Percentiles rank a stretch among this genome's conserved stretches.
phyloP scores from a whole-genome alignment of 768 basidiomycete species.

The Kondoa malvinella region DNA sequence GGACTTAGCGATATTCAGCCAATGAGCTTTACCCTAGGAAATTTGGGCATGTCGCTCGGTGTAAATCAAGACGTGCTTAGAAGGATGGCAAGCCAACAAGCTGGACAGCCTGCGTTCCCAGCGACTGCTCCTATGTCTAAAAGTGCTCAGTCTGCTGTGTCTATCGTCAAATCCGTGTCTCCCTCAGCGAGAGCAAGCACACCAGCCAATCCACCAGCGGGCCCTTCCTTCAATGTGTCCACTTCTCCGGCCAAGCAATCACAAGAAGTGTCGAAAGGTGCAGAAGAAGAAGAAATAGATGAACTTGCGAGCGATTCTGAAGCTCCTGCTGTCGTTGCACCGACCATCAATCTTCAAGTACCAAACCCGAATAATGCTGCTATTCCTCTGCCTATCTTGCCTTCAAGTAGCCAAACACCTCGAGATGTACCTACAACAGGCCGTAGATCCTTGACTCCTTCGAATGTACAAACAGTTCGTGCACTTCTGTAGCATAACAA shows the following conservation, averaged over 20 bases:
- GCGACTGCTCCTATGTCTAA: not conserved
- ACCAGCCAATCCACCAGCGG: not conserved
- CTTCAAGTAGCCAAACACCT: not conserved
- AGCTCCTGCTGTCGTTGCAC: not conserved
- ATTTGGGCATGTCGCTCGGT: not conserved
- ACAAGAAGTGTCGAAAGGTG: not conserved
- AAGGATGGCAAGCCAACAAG: not conserved
- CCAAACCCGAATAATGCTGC: not conserved
- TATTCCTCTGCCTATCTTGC: not conserved
- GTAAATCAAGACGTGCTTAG: not conserved
- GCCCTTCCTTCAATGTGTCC: not conserved
- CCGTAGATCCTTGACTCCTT: too few relatives aligned
- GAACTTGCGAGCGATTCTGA: slow-evolving; percentile 1
- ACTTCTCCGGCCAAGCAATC: not conserved
- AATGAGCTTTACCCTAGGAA: not conserved
- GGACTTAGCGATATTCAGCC: not conserved
- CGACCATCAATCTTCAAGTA: not conserved
- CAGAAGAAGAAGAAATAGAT: slow-evolving; percentile 1
- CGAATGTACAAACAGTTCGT: not conserved
- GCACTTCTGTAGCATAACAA: not conserved
- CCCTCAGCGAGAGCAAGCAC: not conserved
- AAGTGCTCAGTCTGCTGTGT: not conserved
- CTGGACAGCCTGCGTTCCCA: too few relatives aligned
- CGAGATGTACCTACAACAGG: not conserved
- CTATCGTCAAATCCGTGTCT: not conserved